phyloP scores from a whole-genome alignment of 768 basidiomycete genomes.

The Termitomyces sp. region DNA sequence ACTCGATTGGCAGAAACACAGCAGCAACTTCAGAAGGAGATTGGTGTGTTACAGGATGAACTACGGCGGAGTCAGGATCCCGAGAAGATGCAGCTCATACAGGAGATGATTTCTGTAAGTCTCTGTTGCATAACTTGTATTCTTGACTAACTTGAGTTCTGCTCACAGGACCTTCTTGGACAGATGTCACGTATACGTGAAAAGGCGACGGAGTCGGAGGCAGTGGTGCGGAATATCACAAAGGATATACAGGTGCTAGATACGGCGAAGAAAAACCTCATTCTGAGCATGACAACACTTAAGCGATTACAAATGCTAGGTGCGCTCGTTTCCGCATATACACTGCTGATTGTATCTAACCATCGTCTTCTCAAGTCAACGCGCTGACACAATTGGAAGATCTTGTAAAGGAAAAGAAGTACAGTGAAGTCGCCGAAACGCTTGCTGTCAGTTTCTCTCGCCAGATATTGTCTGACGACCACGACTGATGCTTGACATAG shows the following conservation, averaged over 20 bases:
- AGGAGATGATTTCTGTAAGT: constrained; percentile 92
- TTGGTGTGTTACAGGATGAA: constrained; percentile 62
- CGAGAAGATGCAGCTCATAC: constrained; percentile 85
- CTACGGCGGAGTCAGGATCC: constrained; percentile 79
- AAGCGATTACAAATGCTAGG: constrained; percentile 94
- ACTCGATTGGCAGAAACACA: constrained; percentile 67
- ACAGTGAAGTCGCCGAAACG: constrained; percentile 80
- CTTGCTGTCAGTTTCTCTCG: constrained; percentile 47
- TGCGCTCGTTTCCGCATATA: constrained; percentile 30
- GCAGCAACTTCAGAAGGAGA: constrained; percentile 64
- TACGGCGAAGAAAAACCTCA: constrained; percentile 89
- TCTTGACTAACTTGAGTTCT: neutral
- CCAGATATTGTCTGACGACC: neutral
- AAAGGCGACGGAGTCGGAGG: constrained; percentile 96
- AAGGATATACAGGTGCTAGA: constrained; percentile 95
- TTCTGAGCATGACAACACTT: constrained; percentile 83
- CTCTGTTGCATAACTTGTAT: neutral
- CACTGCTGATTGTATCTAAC: neutral
- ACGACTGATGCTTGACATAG: constrained; percentile 32
- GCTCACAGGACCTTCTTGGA: constrained; percentile 76
- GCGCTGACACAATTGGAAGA: constrained; percentile 79
- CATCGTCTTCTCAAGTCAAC: constrained; percentile 54
- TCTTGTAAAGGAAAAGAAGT: constrained; percentile 72
- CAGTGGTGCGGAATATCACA: constrained; percentile 92
- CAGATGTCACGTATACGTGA: constrained; percentile 97